Base-by-base conservation (phyloP, 208 protist species). In the Trypanosoma platydactyli region DNA sequence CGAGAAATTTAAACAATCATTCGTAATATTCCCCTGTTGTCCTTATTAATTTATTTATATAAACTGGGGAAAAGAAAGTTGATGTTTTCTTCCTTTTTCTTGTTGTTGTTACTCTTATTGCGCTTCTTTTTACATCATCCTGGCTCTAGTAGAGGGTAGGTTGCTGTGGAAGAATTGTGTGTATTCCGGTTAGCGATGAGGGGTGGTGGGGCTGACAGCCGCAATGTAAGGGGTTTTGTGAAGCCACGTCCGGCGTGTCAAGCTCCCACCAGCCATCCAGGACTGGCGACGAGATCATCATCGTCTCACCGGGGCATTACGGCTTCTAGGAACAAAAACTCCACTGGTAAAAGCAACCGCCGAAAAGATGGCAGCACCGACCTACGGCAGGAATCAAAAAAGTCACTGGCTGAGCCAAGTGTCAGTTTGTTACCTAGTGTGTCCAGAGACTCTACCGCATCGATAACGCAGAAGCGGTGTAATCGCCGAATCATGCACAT, bases 81-180 rank as follows among this genome's bases (percentile, higher is more conserved):
- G 6, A 54, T 58, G 9, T 68, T 60, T 51, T 64, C 38, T 42
- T 54, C 59, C 27, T 55, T 62, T 24, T 65, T 75, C 5, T 40
- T 40, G 22, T 45, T 71, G n/a, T 53, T 50, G 6, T 71, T 55
- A n/a, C 67, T 74, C 29, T 20, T 56, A 38, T 49, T 41, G n/a
- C n/a, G n/a, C n/a, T n/a, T 49, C 38, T 65, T 49, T 61, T 68
- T 44, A 53, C n/a, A n/a, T n/a, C n/a, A n/a, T n/a, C n/a, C n/a
- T n/a, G n/a, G n/a, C n/a, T n/a, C n/a, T n/a, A n/a, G n/a, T n/a
- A n/a, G n/a, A n/a, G n/a, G n/a, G n/a, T n/a, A n/a, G n/a, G n/a
- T n/a, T n/a, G n/a, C n/a, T n/a, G n/a, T n/a, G n/a, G n/a, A n/a
- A n/a, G n/a, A n/a, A n/a, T n/a, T 42, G 54, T 54, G 18, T 38